A percentile compares a stretch with the other conserved stretches of the same genome.
phyloP scores from a whole-genome alignment of 768 basidiomycete genomes.

The Rickenella mellea region DNA sequence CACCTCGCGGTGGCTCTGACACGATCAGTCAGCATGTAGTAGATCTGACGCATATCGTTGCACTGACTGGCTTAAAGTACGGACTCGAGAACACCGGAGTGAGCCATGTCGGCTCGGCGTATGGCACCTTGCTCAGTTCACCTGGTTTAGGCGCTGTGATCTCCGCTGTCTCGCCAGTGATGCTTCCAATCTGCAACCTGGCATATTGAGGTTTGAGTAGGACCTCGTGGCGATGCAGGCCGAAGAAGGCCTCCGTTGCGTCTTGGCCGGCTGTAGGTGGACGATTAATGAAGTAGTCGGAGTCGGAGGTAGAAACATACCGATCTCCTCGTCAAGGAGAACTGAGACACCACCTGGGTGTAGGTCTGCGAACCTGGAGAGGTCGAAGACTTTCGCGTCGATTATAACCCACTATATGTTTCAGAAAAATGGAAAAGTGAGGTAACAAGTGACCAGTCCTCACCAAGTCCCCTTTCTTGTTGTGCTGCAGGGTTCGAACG shows the following conservation, averaged over 20 bases:
- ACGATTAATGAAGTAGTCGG: not conserved
- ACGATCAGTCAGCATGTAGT: not conserved
- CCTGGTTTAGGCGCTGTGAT: conserved; percentile 44
- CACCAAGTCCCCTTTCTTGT: conserved; percentile 66
- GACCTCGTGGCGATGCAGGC: conserved; percentile 81
- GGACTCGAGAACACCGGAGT: conserved; percentile 59
- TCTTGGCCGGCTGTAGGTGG: conserved; percentile 62
- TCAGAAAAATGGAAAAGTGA: not conserved
- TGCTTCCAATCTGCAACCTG: conserved; percentile 62
- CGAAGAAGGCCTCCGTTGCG: conserved; percentile 80
- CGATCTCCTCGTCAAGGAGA: conserved; percentile 66
- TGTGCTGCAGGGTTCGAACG: conserved; percentile 42
- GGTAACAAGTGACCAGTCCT: conserved; percentile 12
- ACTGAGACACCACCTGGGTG: conserved; percentile 81
- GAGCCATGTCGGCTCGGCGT: conserved; percentile 84
- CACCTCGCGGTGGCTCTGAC: conserved; percentile 51
- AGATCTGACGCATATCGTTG: not conserved
- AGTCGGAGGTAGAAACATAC: conserved; percentile 28
- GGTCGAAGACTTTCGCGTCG: conserved; percentile 76
- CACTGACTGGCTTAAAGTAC: conserved; percentile 64
- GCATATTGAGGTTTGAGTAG: conserved; percentile 65
- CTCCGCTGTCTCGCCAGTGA: conserved; percentile 50
- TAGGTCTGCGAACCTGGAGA: conserved; percentile 67
- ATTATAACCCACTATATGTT: conserved; percentile 64
- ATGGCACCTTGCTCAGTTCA: conserved; percentile 66